phyloP scores from a whole-genome alignment of 2,329 filamentous ascomycete species.

The Coniella vitis region DNA sequence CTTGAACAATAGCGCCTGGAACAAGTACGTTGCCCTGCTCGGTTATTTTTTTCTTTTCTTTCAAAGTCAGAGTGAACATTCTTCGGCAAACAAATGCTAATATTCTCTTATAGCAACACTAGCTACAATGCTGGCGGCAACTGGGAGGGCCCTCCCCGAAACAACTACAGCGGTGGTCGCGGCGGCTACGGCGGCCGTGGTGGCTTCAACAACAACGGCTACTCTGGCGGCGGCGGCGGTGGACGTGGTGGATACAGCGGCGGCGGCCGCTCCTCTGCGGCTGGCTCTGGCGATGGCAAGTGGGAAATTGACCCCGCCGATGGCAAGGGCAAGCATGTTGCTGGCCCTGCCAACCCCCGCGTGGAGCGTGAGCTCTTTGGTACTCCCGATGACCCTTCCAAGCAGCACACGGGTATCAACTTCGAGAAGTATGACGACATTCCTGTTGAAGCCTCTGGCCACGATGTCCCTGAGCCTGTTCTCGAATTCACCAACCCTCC shows the following conservation, averaged over 20 bases:
- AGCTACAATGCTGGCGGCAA: slow-evolving; percentile 32
- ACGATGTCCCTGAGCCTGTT: slow-evolving; percentile 87
- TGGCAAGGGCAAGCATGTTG: slow-evolving; percentile 72
- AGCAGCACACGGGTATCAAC: slow-evolving; percentile 98
- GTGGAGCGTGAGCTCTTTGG: slow-evolving; percentile 95
- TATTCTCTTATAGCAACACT: slow-evolving; percentile 34
- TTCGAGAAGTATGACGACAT: slow-evolving; percentile 99
- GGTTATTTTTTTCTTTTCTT: not conserved
- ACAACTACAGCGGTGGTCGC: not conserved
- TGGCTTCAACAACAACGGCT: slow-evolving; percentile 57
- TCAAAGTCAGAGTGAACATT: not conserved
- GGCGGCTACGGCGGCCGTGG: slow-evolving; percentile 21
- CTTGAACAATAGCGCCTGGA: slow-evolving; percentile 59
- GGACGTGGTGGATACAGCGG: slow-evolving; percentile 44
- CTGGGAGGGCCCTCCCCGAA: slow-evolving; percentile 10
- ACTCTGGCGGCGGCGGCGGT: slow-evolving; percentile 35
- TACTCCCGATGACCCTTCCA: slow-evolving; percentile 80
- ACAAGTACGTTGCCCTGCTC: slow-evolving; percentile 42
- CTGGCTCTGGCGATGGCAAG: slow-evolving; percentile 90
- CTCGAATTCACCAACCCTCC: slow-evolving; percentile 89
- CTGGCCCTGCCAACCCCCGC: slow-evolving; percentile 81
- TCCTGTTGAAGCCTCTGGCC: slow-evolving; percentile 91
- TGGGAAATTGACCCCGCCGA: slow-evolving; percentile 61
- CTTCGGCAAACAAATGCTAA: too few relatives aligned
- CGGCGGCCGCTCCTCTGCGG: slow-evolving; percentile 61